Evolutionary conservation across 1,284 basidiomycete species (phyloP), one percentile per base, ranked within the genome.

Genomic region (Heterobasidion irregulare): DNA sequence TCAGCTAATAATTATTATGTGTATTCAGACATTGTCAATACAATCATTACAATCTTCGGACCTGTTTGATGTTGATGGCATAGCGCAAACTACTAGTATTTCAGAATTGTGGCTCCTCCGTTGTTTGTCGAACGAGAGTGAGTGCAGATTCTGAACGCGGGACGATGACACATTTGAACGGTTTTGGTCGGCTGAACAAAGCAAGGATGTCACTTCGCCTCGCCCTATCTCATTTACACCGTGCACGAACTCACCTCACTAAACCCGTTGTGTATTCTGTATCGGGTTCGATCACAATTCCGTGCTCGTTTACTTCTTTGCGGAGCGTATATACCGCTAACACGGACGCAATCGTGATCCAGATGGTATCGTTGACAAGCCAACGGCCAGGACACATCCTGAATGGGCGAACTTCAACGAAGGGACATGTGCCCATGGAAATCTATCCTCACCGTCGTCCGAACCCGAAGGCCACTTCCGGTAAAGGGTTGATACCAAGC

Each of bases 321-420:
- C 65, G 58, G 38, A 80, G 72, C 51, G 72, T 64, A 61, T 74
- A 76, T 12, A 72, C 70, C 7, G 74, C 64, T 36, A 80, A 59
- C 35, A 76, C 68, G 2, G 73, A 74, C 44, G 75, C 76, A 26
- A 79, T 66, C 13, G 72, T 64, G 50, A 80, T 74, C 73, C 75
- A 80, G 16, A 80, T 58, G 15, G 73, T 70, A 59, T 78, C 76
- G 56, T 73, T 71, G 53, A 47, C 50, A 12, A 79, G 66, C 65
- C 71, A 72, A 53, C 70, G 63, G 6, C 78, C 79, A 1, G 78
- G 76, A 59, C 79, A 80, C 26, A 26, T 26, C 26, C 26, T 26
- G 26, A 26, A 26, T 26, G 26, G 50, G 71, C 59, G 35, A 73
- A 76, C 47, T n/a, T 13, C 7, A 47, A 18, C 46, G 18, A 18